phyloP scores from a whole-genome alignment of 2,329 filamentous ascomycete genomes.

The Arthrocladium fulminans region DNA sequence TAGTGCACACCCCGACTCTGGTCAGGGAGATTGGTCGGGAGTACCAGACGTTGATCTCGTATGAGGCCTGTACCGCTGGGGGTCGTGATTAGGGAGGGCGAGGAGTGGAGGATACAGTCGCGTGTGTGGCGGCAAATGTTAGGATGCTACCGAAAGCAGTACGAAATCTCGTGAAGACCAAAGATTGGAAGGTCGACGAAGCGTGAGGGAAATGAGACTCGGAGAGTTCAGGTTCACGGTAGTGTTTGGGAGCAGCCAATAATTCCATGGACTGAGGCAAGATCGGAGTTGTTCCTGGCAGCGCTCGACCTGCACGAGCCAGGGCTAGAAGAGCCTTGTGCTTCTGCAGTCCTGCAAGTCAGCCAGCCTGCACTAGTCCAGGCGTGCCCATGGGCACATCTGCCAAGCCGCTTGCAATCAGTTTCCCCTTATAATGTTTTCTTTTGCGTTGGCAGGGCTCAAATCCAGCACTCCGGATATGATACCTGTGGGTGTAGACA shows the following conservation, averaged over 20 bases:
- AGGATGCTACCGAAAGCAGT: background rate
- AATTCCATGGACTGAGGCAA: background rate
- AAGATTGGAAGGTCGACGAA: background rate
- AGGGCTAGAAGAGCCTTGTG: conserved; percentile 3
- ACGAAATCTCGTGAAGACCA: background rate
- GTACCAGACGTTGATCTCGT: background rate
- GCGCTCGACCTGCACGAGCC: conserved; percentile 1
- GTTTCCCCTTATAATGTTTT: too few relatives aligned
- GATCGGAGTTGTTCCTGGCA: conserved; percentile 7
- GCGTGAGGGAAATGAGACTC: background rate
- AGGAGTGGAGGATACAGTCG: background rate
- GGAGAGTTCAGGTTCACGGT: background rate
- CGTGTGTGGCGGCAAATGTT: background rate
- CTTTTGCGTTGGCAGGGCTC: too few relatives aligned
- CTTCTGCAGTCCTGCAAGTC: background rate
- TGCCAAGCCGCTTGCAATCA: background rate
- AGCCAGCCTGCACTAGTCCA: background rate
- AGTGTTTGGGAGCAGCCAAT: conserved; percentile 6
- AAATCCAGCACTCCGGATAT: too few relatives aligned
- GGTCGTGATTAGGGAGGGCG: background rate
- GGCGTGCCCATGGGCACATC: background rate
- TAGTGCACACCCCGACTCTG: too few relatives aligned
- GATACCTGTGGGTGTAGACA: too few relatives aligned
- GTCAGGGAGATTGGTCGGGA: too few relatives aligned
- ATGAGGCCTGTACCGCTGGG: background rate